Evolutionary conservation across 1,284 basidiomycete genomes (phyloP).

Genomic region (Ceratobasidium sp.): DNA sequence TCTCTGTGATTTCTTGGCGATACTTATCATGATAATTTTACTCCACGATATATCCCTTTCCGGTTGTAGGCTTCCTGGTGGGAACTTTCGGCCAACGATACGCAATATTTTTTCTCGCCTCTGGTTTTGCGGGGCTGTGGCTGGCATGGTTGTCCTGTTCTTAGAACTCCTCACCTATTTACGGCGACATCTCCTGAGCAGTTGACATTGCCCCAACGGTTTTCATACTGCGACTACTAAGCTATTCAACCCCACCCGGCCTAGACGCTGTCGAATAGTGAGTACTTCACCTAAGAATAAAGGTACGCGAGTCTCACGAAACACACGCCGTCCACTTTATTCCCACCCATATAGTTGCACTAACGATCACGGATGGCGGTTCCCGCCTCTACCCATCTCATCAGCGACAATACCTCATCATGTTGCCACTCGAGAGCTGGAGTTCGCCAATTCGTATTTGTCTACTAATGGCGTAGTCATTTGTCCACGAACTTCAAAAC

Average conservation of each 20-base stretch:
- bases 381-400: background rate
- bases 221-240: background rate
- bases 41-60: slow-evolving; percentile 6
- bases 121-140: background rate
- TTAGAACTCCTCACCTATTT: background rate
- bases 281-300: background rate
- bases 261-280: background rate
- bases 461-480: too few relatives aligned
- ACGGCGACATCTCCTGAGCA: background rate
- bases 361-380: background rate
- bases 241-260: background rate
- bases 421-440: background rate
- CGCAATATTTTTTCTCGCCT: background rate
- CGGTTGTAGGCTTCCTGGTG: slow-evolving; percentile 4
- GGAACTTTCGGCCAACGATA: background rate
- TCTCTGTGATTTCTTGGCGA: background rate
- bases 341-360: background rate
- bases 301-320: background rate
- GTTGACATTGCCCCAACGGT: background rate
- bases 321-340: background rate
- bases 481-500: too few relatives aligned
- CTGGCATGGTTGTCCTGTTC: background rate
- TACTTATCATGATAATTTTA: slow-evolving; percentile 2
- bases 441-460: too few relatives aligned
- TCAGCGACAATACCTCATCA: slow-evolving; percentile 6